Evolutionary conservation across 148 eudicot species (phyloP).

Genomic region (Persicaria tinctoria): DNA sequence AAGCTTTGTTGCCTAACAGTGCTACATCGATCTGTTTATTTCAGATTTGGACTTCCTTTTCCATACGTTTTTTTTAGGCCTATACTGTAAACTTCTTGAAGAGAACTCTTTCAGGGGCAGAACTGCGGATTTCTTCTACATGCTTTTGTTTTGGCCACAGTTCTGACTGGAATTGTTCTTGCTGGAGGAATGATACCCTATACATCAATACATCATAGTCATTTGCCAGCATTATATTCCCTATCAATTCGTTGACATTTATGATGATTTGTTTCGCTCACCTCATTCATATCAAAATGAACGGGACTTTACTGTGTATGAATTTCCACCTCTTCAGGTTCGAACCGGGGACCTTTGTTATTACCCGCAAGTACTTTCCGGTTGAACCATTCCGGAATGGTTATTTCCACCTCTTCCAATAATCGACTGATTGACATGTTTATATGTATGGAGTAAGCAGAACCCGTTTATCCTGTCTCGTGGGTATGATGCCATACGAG

Average conservation of each 20-base stretch:
- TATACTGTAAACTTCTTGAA: slow-evolving; percentile 97
- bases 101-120: slow-evolving; percentile 93
- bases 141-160: slow-evolving; percentile 87
- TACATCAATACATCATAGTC: slow-evolving; percentile 78
- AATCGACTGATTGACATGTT: slow-evolving; percentile 33
- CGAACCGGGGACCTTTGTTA: no score
- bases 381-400: no score
- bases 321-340: background rate
- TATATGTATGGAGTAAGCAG: slow-evolving; percentile 99
- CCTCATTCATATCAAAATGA: background rate
- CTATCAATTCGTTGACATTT: slow-evolving; percentile 91
- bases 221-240: slow-evolving; percentile 85
- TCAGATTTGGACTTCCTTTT: slow-evolving; percentile 93
- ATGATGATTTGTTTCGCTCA: slow-evolving; percentile 69
- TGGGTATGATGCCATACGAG: slow-evolving; percentile 47
- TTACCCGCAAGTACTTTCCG: no score
- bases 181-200: slow-evolving; percentile 95
- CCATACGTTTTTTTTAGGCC: slow-evolving; percentile 96
- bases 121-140: slow-evolving; percentile 95
- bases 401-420: no score
- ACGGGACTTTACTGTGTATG: slow-evolving; percentile 4
- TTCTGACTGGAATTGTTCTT: slow-evolving; percentile 85
- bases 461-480: slow-evolving; percentile 67
- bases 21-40: background rate
- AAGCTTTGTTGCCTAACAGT: no score